Evolutionary conservation across 768 basidiomycete species (phyloP), one percentile per base, ranked within the genome.

Genomic region (Hygrophorus pudorinus): DNA sequence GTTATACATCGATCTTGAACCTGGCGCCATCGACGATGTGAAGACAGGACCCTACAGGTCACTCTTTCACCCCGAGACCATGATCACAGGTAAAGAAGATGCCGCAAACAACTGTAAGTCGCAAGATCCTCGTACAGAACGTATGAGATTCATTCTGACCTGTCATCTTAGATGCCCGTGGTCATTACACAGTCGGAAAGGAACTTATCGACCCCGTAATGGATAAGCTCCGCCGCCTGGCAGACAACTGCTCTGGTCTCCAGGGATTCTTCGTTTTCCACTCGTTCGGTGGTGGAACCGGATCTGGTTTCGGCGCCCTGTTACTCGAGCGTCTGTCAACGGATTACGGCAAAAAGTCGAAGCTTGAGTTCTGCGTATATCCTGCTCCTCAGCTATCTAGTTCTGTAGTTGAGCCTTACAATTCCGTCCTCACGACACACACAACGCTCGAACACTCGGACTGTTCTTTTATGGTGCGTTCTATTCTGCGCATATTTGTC

Each of bases 191-290:
- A 49, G 81, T 99, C 59, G 94, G 94, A 54, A 99, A 98, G 68
- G 94, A 97, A 66, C 79, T 92, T 56, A 92, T 99, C 58, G 94
- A 97, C 66, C 79, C 76, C 13, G 92, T 94, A 41, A 85, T 96
- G 79, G 94, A 99, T 69, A 92, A 86, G 59, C 73, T 96, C 55
- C 87, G 94, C 60, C 81, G 85, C 53, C 78, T 99, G 42, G 85
- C 94, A 45, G 94, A 99, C 65, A 93, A 93, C 73, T 97, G 94
- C 71, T 75, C 77, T 44, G 94, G 94, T 56, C 81, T 98, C 20
- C 94, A 98, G 65, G 94, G 94, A 49, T 99, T 98, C 76, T 98
- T 98, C 62, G 91, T 96, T 55, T 98, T 98, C 82, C 94, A 97
- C 73, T 99, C 94, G 39, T 98, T 99, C 64, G 94, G 94, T 64